These are phyloP conservation scores for Candolleomyces efflorescens DNA, from an alignment of 768 basidiomycete species.

Conservation along the genomic window DNA sequence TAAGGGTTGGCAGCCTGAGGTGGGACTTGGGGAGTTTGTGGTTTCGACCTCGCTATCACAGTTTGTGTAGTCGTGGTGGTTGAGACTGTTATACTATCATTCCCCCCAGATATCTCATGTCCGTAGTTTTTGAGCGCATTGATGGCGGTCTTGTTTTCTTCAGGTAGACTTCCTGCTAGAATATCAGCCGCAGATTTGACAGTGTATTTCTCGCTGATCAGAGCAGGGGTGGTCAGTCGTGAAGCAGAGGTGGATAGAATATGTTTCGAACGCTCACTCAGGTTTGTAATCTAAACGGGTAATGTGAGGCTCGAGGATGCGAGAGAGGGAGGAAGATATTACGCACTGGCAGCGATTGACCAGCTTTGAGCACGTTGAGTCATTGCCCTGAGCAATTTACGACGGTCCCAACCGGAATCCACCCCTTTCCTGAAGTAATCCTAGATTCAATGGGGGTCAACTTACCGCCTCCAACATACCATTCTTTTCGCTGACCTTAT, in stretches of 20 bases:
- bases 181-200: conserved; percentile 8
- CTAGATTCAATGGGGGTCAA: conserved; percentile 9
- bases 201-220: neutral
- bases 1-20: neutral
- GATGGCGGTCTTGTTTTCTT: conserved; percentile 14
- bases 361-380: conserved; percentile 25
- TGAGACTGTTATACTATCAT: conserved; percentile 18
- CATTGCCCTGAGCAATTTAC: conserved; percentile 23
- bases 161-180: conserved; percentile 12
- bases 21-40: neutral
- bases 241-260: no score
- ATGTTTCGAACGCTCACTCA: neutral
- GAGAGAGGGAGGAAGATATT: neutral
- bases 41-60: conserved; percentile 16
- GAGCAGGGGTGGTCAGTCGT: neutral
- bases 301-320: neutral
- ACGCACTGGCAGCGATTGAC: conserved; percentile 28
- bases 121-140: conserved; percentile 17
- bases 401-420: conserved; percentile 23
- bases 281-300: conserved; percentile 4
- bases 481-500: neutral
- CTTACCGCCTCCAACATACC: neutral
- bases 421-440: conserved; percentile 24
- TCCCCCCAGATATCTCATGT: conserved; percentile 12
- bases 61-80: conserved; percentile 22